A percentile compares a stretch with the other conserved stretches of the same genome.
Conservation (phyloP, 2,329 filamentous ascomycete species). For the Cladorrhinum sp. region DNA sequence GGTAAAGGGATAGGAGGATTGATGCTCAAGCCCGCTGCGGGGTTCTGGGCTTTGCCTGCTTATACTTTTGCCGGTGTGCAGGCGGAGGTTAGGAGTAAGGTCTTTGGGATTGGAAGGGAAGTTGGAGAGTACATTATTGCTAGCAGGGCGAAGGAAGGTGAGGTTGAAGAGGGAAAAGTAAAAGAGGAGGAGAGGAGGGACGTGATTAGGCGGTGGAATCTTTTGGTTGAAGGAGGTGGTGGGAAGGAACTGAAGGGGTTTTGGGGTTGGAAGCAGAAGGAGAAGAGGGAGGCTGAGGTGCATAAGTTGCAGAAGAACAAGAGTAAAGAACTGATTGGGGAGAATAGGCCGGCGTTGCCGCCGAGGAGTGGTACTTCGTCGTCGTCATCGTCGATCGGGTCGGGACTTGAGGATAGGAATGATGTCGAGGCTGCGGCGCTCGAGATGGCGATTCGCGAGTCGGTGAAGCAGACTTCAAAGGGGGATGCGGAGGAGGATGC, state of each 20-base stretch:
- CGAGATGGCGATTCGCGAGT: slow-evolving; percentile 67
- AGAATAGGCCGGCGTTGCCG: neutral
- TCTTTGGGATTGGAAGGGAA: slow-evolving; percentile 54
- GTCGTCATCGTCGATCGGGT: neutral
- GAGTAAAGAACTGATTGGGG: slow-evolving; percentile 10
- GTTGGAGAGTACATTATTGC: slow-evolving; percentile 72
- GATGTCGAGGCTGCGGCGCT: slow-evolving; percentile 54
- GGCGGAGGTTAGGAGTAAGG: slow-evolving; percentile 65
- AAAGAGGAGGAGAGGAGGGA: slow-evolving; percentile 58
- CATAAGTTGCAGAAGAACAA: neutral
- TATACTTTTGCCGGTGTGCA: slow-evolving; percentile 82
- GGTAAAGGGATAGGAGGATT: slow-evolving; percentile 81
- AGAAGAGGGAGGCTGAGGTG: slow-evolving; percentile 29
- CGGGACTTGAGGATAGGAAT: slow-evolving; percentile 8
- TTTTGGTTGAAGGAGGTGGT: slow-evolving; percentile 39
- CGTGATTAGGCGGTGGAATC: slow-evolving; percentile 61
- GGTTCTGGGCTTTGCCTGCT: slow-evolving; percentile 68
- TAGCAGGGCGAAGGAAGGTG: slow-evolving; percentile 72
- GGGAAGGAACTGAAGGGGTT: slow-evolving; percentile 59
- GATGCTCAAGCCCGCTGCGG: slow-evolving; percentile 77
- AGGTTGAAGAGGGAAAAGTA: slow-evolving; percentile 57
- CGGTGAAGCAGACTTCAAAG: slow-evolving; percentile 66
- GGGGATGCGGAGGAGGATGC: slow-evolving; percentile 69
- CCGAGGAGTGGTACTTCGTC: slow-evolving; percentile 4
- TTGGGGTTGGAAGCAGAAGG: slow-evolving; percentile 49